Base-by-base conservation (phyloP, 805 yeast species). In the Danielia reshetovae region DNA sequence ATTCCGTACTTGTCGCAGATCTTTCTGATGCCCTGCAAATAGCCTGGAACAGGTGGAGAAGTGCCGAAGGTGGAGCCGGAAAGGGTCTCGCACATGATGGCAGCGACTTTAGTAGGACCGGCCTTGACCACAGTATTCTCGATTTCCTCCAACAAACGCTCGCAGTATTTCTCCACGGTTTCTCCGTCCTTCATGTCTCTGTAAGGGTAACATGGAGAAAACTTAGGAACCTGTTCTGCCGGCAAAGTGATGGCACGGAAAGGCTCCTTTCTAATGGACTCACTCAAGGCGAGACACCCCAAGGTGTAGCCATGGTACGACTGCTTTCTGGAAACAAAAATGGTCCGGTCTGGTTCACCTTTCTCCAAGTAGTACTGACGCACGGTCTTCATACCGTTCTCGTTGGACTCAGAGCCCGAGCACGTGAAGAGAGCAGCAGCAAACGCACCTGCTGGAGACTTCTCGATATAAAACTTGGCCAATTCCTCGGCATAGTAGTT, bases 1-100 rank as follows among this genome's bases (percentile, higher is more conserved):
- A 70, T 62, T 28, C 72, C 78, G 52, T 73, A 74, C 49, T 74
- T 74, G 53, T 70, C 67, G 48, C 77, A 72, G 32, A 75, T 51
- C 27, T 59, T 66, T 34, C 70, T 55, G 27, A 65, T 54, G 10
- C 73, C 76, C 36, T 65, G 31, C 36, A 44, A 36, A 37, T 41
- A 42, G 8, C 48, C 46, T 6, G 46, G 43, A 6, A 41, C 18
- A 12, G 46, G 39, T 10, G 46, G 48, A 7, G 37, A 27, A 7
- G 46, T 69, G 39, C 59, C 45, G 47, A 55, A 40, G 48, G 56
- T 42, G 41, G 59, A 41, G 39, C 62, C 34, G 31, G 54, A 18
- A 54, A 60, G 26, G 41, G 59, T 42, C 46, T 61, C 42, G 45
- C 48, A 25, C 48, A 49, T 33, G 34, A 49, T 27, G 29, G 59